Conservation (phyloP, 805 yeast genomes). For the Debaryomyces castellii region DNA sequence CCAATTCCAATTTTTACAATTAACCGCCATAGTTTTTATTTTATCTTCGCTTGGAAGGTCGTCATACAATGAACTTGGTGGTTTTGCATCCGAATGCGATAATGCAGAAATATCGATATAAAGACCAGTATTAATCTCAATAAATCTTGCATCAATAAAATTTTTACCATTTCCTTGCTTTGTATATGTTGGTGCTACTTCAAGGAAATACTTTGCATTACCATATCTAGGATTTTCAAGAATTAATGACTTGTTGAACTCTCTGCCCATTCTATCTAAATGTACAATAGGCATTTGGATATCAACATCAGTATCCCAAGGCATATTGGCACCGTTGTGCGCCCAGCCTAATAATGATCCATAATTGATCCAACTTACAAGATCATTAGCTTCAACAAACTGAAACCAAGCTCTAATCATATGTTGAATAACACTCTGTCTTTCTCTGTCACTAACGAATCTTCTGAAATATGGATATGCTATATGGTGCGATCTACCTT, state of each 20-base stretch:
- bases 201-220: slow-evolving; percentile 23
- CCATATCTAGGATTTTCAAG: slow-evolving; percentile 32
- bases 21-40: slow-evolving; percentile 22
- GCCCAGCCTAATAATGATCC: slow-evolving; percentile 32
- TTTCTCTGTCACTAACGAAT: slow-evolving; percentile 32
- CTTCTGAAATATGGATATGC: slow-evolving; percentile 39
- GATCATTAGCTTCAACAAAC: slow-evolving; percentile 30
- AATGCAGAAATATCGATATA: slow-evolving; percentile 47
- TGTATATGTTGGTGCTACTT: slow-evolving; percentile 24
- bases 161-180: slow-evolving; percentile 44
- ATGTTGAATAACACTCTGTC: slow-evolving; percentile 37
- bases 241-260: slow-evolving; percentile 22
- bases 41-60: slow-evolving; percentile 8
- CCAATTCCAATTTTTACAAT: slow-evolving; percentile 43
- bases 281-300: slow-evolving; percentile 26
- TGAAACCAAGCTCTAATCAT: slow-evolving; percentile 38
- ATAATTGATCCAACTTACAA: slow-evolving; percentile 28
- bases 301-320: slow-evolving; percentile 33
- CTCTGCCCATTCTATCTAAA: slow-evolving; percentile 22
- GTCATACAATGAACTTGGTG: slow-evolving; percentile 13
- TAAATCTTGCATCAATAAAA: slow-evolving; percentile 37
- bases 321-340: slow-evolving; percentile 30
- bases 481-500: slow-evolving; percentile 33
- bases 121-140: slow-evolving; percentile 38
- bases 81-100: slow-evolving; percentile 21